Evolutionary conservation across 371 early-diverging fungal genomes (phyloP), one percentile per base, ranked within the genome.

Genomic region (Lichtheimia ramosa): DNA sequence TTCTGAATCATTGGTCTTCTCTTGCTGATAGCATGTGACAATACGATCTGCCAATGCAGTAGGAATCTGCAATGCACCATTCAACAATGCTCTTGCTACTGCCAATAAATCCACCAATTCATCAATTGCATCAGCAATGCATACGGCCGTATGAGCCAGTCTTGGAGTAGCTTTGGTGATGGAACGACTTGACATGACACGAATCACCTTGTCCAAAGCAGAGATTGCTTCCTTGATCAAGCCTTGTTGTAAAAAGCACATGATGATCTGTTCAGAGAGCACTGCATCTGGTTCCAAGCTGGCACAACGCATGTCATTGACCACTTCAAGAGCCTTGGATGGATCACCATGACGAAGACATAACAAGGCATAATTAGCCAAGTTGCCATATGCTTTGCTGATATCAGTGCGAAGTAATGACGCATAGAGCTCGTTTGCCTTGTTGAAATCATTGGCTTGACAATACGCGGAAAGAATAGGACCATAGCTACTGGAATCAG

Each of bases 401-500:
- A 79, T 63, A 28, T 79, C 76, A 1, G 72, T 73, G 51, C 68
- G 66, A 43, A 65, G 39, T 46, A 79, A 52, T 8, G 62, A 56
- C 15, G 62, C n/a, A 42, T 79, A 79, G 1, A 68, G 43, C 15
- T 60, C 53, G 1, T 58, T 57, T 0, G 77, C 74, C 8, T 56
- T 41, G 10, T 59, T 53, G 43, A 62, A 69, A 2, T 54, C 20
- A 28, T 62, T 24, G 1, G 42, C n/a, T 25, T 74, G 74, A 23
- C 77, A 77, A 51, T 72, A 72, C 1, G 73, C 68, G 8, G 77
- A 69, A 2, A 82, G 62, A 16, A 82, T 62, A 14, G 75, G 74
- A 0, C 78, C 80, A 58, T 74, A 77, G 21, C 69, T 75, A 27
- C 72, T 71, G 0, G 72, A 66, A 58, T 78, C 76, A 7, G 79